Evolutionary conservation across 768 basidiomycete species (phyloP).

Genomic region (Lentinula aciculospora): DNA sequence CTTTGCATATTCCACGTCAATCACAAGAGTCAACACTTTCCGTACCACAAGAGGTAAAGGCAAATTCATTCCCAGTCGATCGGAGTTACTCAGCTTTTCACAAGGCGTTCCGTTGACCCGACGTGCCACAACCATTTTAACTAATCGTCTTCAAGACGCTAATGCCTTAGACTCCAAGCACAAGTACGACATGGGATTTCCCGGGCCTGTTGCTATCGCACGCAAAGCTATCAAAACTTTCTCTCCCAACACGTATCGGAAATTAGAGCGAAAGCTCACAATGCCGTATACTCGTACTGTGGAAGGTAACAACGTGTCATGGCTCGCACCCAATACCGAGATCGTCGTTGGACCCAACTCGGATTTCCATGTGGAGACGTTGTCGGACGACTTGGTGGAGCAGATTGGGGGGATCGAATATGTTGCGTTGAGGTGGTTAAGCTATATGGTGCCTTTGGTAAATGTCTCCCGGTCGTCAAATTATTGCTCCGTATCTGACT

Average conservation of each 20-base stretch:
- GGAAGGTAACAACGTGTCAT: conserved; percentile 24
- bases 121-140: conserved; percentile 27
- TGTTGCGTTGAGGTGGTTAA: conserved; percentile 49
- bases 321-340: conserved; percentile 28
- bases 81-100: background rate
- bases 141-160: conserved; percentile 9
- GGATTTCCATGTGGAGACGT: conserved; percentile 42
- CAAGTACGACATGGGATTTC: conserved; percentile 41
- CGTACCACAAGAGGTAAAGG: background rate
- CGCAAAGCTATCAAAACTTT: conserved; percentile 28
- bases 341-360: conserved; percentile 58
- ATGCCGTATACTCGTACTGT: conserved; percentile 42
- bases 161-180: conserved; percentile 13
- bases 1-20: conserved; percentile 1
- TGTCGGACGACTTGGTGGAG: conserved; percentile 66
- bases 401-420: conserved; percentile 76
- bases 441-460: conserved; percentile 43
- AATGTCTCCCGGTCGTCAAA: too few relatives aligned
- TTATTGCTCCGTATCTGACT: too few relatives aligned
- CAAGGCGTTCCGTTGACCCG: conserved; percentile 20
- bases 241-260: conserved; percentile 39
- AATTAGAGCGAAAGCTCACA: conserved; percentile 45
- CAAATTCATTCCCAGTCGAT: background rate
- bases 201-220: conserved; percentile 35
- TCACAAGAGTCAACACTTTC: background rate